phyloP scores from a whole-genome alignment of 495 filamentous ascomycete genomes.

The Bryoglossum gracile region DNA sequence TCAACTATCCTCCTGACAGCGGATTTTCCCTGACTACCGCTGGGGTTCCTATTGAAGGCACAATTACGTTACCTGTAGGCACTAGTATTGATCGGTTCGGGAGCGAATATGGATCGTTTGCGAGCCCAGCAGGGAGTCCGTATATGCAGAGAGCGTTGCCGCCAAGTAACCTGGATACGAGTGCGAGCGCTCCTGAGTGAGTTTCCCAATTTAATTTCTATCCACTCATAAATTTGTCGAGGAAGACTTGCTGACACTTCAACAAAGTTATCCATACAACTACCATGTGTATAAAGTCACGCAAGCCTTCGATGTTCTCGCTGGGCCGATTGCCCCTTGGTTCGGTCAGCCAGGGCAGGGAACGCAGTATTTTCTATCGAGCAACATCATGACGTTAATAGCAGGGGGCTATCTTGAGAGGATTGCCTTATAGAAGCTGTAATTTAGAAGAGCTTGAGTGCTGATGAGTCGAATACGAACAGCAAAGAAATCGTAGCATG shows the following conservation, averaged over 20 bases:
- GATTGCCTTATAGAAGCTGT: no score
- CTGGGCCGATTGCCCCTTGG: conserved; percentile 48
- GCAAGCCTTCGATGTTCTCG: conserved; percentile 33
- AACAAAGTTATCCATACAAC: conserved; percentile 39
- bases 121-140: conserved; percentile 41
- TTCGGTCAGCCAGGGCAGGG: conserved; percentile 54
- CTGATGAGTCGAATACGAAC: no score
- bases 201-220: conserved; percentile 4
- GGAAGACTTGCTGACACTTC: not conserved
- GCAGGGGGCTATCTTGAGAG: conserved; percentile 6
- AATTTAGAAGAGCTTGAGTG: no score
- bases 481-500: no score
- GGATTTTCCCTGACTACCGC: conserved; percentile 37
- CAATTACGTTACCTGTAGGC: conserved; percentile 37
- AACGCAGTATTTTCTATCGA: conserved; percentile 32
- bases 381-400: conserved; percentile 8
- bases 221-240: not conserved
- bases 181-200: conserved; percentile 26
- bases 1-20: conserved; percentile 35
- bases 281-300: conserved; percentile 49
- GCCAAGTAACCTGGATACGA: conserved; percentile 40
- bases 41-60: conserved; percentile 35
- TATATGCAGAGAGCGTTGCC: conserved; percentile 47
- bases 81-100: conserved; percentile 51
- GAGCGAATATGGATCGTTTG: conserved; percentile 36